Evolutionary conservation across 2,329 filamentous ascomycete genomes (phyloP).

Genomic region (Fusarium drepaniforme): DNA sequence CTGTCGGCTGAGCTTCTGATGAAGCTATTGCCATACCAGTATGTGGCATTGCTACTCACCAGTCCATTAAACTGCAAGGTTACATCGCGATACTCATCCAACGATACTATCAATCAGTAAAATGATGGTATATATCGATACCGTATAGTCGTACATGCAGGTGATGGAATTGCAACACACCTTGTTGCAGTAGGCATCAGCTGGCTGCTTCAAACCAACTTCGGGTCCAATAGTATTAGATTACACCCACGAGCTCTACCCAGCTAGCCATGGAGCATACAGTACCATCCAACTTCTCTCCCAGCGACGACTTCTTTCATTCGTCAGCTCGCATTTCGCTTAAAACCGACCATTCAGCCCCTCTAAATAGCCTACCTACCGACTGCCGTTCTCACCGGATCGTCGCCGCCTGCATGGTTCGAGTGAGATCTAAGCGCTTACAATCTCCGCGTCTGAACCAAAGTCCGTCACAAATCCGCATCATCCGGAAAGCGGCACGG

Average conservation of each 20-base stretch:
- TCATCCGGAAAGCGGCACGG: neutral
- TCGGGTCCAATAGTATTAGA: neutral
- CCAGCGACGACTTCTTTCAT: neutral
- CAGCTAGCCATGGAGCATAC: too few species aligned
- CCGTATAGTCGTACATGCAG: neutral
- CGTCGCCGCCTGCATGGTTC: neutral
- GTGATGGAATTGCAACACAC: neutral
- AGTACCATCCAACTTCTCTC: neutral
- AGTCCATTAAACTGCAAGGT: neutral
- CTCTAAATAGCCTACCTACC: neutral
- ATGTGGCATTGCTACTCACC: neutral
- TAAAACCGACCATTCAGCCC: neutral
- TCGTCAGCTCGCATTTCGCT: neutral
- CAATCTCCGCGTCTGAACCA: neutral
- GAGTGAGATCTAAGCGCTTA: conserved; percentile 1
- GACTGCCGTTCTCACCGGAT: neutral
- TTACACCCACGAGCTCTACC: too few species aligned
- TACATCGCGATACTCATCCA: neutral
- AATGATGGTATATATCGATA: neutral
- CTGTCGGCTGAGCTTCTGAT: neutral
- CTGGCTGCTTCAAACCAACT: neutral
- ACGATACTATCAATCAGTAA: neutral
- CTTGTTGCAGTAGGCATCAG: neutral
- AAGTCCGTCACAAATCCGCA: neutral
- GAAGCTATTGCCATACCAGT: neutral